Evolutionary conservation across 257 asterid genomes (phyloP).

Genomic region (Pogostemon cablin): DNA sequence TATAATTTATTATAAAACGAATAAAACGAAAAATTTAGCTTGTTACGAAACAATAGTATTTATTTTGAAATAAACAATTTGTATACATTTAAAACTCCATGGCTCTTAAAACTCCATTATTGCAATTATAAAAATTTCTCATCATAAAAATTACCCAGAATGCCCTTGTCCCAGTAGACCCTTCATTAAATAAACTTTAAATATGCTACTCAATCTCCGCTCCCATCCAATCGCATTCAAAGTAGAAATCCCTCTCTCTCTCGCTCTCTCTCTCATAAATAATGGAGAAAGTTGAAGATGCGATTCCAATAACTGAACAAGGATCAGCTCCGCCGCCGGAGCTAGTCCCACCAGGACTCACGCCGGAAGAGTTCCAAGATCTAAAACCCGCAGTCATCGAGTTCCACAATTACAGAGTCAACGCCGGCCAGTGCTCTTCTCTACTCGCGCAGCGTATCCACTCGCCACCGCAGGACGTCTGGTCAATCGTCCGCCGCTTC

Average conservation of each 20-base stretch:
- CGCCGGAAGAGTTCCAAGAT: constrained; percentile 63
- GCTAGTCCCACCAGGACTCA: constrained; percentile 49
- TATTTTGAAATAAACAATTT: too few relatives aligned
- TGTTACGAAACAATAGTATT: too few relatives aligned
- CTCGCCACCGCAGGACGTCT: constrained; percentile 68
- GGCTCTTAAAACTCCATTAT: constrained; percentile 23
- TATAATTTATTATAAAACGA: too few relatives aligned
- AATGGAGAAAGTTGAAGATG: constrained; percentile 31
- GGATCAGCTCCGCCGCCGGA: background rate
- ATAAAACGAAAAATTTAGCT: too few relatives aligned
- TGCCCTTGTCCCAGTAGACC: background rate
- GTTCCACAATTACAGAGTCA: constrained; percentile 74
- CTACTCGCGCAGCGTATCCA: constrained; percentile 71
- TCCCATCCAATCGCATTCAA: constrained; percentile 2
- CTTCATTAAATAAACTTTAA: background rate
- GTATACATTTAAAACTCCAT: too few relatives aligned
- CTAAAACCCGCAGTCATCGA: constrained; percentile 50
- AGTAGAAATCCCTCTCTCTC: constrained; percentile 12
- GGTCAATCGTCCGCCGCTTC: constrained; percentile 80
- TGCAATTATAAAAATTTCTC: constrained; percentile 30
- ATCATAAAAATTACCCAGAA: background rate
- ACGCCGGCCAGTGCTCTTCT: constrained; percentile 74
- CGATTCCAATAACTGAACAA: constrained; percentile 27
- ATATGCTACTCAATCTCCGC: constrained; percentile 19
- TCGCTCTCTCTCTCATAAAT: background rate